Conservation (phyloP, 225 moss, liverwort and hornwort species). For the Bryoerythrophyllum caledonicum region DNA sequence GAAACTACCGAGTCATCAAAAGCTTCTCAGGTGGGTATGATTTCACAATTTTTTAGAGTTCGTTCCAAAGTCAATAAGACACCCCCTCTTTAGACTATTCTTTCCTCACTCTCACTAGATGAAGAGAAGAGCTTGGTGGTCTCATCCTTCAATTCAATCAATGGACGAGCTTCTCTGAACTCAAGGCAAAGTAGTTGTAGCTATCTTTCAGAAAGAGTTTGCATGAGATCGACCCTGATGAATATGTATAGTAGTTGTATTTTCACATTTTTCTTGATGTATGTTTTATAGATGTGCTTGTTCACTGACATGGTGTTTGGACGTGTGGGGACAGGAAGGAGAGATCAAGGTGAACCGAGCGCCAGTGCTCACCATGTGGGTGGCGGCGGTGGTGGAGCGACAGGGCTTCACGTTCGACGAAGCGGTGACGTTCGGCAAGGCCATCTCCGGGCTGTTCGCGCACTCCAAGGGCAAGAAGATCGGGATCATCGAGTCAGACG, state of each 20-base stretch:
- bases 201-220: too few species aligned
- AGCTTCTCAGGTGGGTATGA: conserved; percentile 29
- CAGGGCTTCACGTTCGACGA: conserved; percentile 64
- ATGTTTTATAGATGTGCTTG: background rate
- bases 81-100: too few species aligned
- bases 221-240: too few species aligned
- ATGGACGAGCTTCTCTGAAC: too few species aligned
- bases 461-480: conserved; percentile 56
- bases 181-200: too few species aligned
- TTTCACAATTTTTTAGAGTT: background rate
- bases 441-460: conserved; percentile 52
- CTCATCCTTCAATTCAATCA: too few species aligned
- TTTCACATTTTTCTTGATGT: too few species aligned
- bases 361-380: conserved; percentile 67
- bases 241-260: too few species aligned
- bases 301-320: background rate
- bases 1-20: conserved; percentile 15
- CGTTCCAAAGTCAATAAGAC: too few species aligned
- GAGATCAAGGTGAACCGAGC: conserved; percentile 63
- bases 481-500: conserved; percentile 37
- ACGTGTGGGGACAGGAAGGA: conserved; percentile 41
- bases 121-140: too few species aligned
- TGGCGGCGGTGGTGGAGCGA: conserved; percentile 59
- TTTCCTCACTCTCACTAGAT: too few species aligned
- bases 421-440: conserved; percentile 61